phyloP scores from a whole-genome alignment of 164 flowering plant species.

The Macadamia integrifolia region DNA sequence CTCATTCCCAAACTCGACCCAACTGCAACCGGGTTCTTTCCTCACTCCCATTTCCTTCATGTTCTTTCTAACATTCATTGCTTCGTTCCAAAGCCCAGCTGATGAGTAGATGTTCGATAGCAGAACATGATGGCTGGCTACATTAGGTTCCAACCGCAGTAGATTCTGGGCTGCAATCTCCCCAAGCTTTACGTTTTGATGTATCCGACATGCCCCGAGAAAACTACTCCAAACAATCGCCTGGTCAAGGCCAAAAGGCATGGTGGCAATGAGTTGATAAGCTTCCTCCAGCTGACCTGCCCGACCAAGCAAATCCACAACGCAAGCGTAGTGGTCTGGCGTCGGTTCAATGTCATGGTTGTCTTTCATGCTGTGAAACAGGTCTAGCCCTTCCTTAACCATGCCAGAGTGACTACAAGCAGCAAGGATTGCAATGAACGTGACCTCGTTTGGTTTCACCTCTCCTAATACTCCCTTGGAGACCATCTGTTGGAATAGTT shows the following conservation, averaged over 20 bases:
- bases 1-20: conserved; percentile 59
- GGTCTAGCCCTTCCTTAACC: conserved; percentile 50
- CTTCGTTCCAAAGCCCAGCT: conserved; percentile 69
- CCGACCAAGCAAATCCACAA: conserved; percentile 83
- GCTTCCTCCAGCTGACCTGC: conserved; percentile 68
- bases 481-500: conserved; percentile 41
- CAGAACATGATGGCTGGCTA: conserved; percentile 74
- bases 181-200: conserved; percentile 57
- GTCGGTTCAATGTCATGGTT: conserved; percentile 55
- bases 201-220: conserved; percentile 75
- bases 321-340: conserved; percentile 71
- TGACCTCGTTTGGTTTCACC: conserved; percentile 61
- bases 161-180: conserved; percentile 60
- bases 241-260: conserved; percentile 43
- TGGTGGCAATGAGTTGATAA: conserved; percentile 38
- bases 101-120: conserved; percentile 76
- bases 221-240: conserved; percentile 72
- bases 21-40: conserved; percentile 87
- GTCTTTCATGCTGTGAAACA: conserved; percentile 54
- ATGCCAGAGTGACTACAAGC: conserved; percentile 79
- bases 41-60: conserved; percentile 69
- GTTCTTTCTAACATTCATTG: conserved; percentile 44
- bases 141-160: conserved; percentile 54
- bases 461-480: conserved; percentile 19
- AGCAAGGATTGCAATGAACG: conserved; percentile 62